Evolutionary conservation across 2,329 filamentous ascomycete genomes (phyloP), one percentile per base, ranked within the genome.

Genomic region (Aspergillus pseudotamarii): DNA sequence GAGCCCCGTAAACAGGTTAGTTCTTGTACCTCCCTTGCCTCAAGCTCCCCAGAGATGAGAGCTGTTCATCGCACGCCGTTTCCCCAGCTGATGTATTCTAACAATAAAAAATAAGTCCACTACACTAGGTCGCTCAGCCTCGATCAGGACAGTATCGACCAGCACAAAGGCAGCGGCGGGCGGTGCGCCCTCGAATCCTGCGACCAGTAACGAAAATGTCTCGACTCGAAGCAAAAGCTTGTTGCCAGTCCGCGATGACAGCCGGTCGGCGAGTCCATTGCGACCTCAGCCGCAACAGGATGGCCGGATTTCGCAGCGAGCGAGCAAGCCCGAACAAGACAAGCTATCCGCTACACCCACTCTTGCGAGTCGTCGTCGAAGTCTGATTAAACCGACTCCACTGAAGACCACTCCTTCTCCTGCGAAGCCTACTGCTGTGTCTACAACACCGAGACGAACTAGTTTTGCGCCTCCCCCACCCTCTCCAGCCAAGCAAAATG

Each of bases 1-100:
- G 76, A 77, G 38, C 72, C 75, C 48, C 72, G 71, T 64, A 72
- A 73, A 65, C 70, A 74, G 64, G 75, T 72, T 48, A 72, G 72
- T 70, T 70, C 55, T 60, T 62, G 64, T 64, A 65, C 58, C 56
- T 50, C 54, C 57, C 64, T 60, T 62, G 38, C 59, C 58, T 59
- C 26, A 32, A 34, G 8, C 28, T 34, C 19, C 28, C 19, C 28
- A 32, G 45, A 48, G 26, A 16, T 30, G 46, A 51, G 26, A 51
- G 48, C 26, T 23, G 43, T 50, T 4, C 26, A 8, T 14, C 4
- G 46, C 9, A 30, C 30, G 9, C 48, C 28, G 4, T 10, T n/a
- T 30, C 4, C 28, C 26, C 28, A 32, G n/a, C 28, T 8, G 26
- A 32, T 51, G 16, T 51, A 32, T n/a, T 12, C 48, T 51, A 51